Evolutionary conservation across 2,329 filamentous ascomycete genomes (phyloP).

Genomic region (Zasmidium cellare): DNA sequence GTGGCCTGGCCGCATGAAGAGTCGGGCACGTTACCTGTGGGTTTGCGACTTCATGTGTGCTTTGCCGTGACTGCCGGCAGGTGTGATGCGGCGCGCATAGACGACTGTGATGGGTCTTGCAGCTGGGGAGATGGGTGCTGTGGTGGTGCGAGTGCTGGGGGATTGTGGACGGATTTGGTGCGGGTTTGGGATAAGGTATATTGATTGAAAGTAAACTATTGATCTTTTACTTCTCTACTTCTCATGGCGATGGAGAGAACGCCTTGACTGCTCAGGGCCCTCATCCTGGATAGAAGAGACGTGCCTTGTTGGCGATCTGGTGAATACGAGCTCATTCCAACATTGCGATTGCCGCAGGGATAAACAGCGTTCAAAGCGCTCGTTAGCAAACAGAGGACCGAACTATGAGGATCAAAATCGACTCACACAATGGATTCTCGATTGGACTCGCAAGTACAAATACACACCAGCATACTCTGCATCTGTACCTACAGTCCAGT

Average conservation of each 20-base stretch:
- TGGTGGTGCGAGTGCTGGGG: not conserved
- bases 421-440: not conserved
- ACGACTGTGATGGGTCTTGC: no score
- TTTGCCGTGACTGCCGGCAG: not conserved
- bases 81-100: not conserved
- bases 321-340: not conserved
- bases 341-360: not conserved
- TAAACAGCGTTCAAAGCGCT: not conserved
- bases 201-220: no score
- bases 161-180: no score
- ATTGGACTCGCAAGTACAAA: no score
- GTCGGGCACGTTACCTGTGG: conserved; percentile 13
- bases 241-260: no score
- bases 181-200: no score
- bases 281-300: no score
- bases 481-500: no score
- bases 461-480: no score
- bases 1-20: conserved; percentile 15
- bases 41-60: not conserved
- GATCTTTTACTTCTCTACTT: no score
- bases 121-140: not conserved
- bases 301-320: no score
- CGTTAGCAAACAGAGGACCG: not conserved
- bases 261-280: no score
- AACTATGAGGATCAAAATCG: not conserved